These are phyloP conservation scores for Emergomyces orientalis DNA, from an alignment of 2,329 filamentous ascomycete genomes.

Conservation along the genomic window DNA sequence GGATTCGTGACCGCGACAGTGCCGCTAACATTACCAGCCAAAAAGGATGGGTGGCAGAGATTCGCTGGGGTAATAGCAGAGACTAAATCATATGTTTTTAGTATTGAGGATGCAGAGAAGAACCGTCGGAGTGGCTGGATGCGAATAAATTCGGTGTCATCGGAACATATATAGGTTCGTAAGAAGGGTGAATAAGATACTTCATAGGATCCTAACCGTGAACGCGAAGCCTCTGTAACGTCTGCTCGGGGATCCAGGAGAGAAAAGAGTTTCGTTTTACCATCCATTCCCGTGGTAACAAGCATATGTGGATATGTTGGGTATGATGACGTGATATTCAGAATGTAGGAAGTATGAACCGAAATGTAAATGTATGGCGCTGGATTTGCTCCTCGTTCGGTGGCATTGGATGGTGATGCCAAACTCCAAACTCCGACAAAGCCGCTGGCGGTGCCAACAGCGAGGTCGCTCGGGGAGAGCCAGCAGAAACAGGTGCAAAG, in stretches of 20 bases:
- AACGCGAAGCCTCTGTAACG: slow-evolving; percentile 38
- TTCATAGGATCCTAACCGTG: slow-evolving; percentile 41
- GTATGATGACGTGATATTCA: slow-evolving; percentile 40
- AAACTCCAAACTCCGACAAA: slow-evolving; percentile 47
- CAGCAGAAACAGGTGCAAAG: slow-evolving; percentile 50
- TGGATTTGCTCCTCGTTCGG: slow-evolving; percentile 13
- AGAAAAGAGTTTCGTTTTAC: slow-evolving; percentile 47
- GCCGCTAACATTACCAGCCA: slow-evolving; percentile 46
- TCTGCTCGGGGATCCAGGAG: slow-evolving; percentile 41
- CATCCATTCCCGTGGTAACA: slow-evolving; percentile 46
- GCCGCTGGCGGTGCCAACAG: slow-evolving; percentile 48
- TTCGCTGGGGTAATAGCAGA: slow-evolving; percentile 29
- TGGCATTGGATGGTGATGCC: slow-evolving; percentile 14
- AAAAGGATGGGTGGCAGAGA: slow-evolving; percentile 43
- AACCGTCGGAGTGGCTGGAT: slow-evolving; percentile 45
- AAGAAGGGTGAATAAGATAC: slow-evolving; percentile 48
- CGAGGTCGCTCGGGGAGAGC: slow-evolving; percentile 47
- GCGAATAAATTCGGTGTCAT: slow-evolving; percentile 46
- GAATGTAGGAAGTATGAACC: slow-evolving; percentile 31
- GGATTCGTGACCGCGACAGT: slow-evolving; percentile 45
- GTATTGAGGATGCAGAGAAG: slow-evolving; percentile 42
- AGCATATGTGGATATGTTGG: slow-evolving; percentile 46
- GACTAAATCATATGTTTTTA: slow-evolving; percentile 35
- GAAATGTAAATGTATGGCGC: slow-evolving; percentile 30
- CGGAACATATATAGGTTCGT: slow-evolving; percentile 45